Conservation (phyloP, 164 flowering plant genomes). For the Protea cynaroides region DNA sequence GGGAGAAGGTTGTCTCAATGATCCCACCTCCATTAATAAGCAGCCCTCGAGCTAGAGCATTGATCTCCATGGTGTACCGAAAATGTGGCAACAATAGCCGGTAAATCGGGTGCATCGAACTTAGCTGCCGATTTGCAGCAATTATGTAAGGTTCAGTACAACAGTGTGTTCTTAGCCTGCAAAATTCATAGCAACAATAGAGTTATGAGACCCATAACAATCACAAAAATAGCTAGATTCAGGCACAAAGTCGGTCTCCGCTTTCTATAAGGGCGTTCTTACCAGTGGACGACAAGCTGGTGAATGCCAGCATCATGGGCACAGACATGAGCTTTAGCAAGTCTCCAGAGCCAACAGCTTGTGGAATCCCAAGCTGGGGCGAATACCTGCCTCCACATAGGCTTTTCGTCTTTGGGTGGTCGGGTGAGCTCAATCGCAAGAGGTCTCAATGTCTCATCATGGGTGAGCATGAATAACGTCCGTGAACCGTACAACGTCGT, state of each 20-base stretch:
- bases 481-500: slow-evolving; percentile 31
- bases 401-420: slow-evolving; percentile 26
- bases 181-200: not conserved
- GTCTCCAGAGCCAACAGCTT: slow-evolving; percentile 30
- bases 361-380: slow-evolving; percentile 22
- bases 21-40: slow-evolving; percentile 25
- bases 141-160: slow-evolving; percentile 18
- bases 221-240: no score
- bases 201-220: no score
- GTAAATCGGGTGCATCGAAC: slow-evolving; percentile 20
- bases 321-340: slow-evolving; percentile 41
- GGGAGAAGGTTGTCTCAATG: slow-evolving; percentile 24
- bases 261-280: no score
- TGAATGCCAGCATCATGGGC: slow-evolving; percentile 36
- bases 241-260: no score
- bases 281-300: slow-evolving; percentile 36
- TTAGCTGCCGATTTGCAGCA: slow-evolving; percentile 28
- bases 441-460: slow-evolving; percentile 39
- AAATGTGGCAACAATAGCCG: slow-evolving; percentile 12
- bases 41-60: slow-evolving; percentile 12
- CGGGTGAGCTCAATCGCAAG: slow-evolving; percentile 72
- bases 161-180: slow-evolving; percentile 33
- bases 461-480: slow-evolving; percentile 26
- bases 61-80: slow-evolving; percentile 20
- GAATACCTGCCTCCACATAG: slow-evolving; percentile 23